These are phyloP conservation scores for Trametes elegans DNA, from an alignment of 768 basidiomycete genomes.

Conservation along the genomic window DNA sequence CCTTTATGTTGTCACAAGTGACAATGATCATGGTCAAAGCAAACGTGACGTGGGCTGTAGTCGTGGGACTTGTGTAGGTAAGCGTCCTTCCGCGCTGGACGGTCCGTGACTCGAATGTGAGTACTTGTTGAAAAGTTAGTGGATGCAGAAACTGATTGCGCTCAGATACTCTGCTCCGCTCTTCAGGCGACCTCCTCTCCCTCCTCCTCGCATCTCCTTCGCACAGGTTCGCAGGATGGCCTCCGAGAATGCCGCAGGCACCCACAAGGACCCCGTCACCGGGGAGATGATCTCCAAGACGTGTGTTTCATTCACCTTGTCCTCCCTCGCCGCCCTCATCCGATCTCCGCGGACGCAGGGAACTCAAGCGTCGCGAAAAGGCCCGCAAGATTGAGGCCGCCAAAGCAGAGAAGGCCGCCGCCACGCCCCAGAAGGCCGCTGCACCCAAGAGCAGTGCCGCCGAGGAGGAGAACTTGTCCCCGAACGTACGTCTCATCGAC, in stretches of 20 bases:
- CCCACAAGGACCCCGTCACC: constrained; percentile 79
- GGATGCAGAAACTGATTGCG: constrained; percentile 31
- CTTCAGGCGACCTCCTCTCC: constrained; percentile 7
- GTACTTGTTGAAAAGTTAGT: constrained; percentile 14
- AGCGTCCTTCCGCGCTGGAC: not conserved
- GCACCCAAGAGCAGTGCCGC: constrained; percentile 35
- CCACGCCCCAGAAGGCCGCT: constrained; percentile 42
- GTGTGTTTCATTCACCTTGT: constrained; percentile 46
- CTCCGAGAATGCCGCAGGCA: constrained; percentile 32
- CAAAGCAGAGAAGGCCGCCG: constrained; percentile 73
- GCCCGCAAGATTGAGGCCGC: constrained; percentile 68
- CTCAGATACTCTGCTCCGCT: constrained; percentile 14
- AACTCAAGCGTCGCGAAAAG: constrained; percentile 93
- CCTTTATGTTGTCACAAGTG: constrained; percentile 1
- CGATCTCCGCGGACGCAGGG: constrained; percentile 48
- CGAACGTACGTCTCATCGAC: constrained; percentile 63
- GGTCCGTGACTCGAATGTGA: constrained; percentile 11
- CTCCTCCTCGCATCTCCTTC: constrained; percentile 1
- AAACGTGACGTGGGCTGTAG: not conserved
- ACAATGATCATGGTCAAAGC: not conserved
- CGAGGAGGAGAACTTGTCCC: constrained; percentile 83
- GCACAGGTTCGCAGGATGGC: constrained; percentile 35
- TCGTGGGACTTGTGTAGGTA: constrained; percentile 10
- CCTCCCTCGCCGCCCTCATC: constrained; percentile 27
- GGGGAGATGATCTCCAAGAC: constrained; percentile 97